Conservation (phyloP, 345 rosid species). For the Linum lewisii region DNA sequence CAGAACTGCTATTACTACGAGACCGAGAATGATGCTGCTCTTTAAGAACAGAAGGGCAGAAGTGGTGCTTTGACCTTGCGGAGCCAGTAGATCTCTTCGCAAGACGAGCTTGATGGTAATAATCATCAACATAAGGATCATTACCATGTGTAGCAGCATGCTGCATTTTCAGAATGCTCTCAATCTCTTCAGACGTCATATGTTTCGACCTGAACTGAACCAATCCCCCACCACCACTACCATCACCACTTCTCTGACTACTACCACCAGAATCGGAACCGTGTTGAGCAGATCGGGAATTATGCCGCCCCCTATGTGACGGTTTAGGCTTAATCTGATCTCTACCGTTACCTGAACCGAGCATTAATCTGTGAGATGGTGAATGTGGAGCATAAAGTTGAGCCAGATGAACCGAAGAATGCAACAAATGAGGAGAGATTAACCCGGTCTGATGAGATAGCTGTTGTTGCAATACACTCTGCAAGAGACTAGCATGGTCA, state of each 20-base stretch:
- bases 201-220: constrained; percentile 75
- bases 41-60: constrained; percentile 74
- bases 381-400: constrained; percentile 52
- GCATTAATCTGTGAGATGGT: constrained; percentile 45
- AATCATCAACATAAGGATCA: constrained; percentile 84
- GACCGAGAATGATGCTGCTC: constrained; percentile 67
- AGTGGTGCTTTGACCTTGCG: constrained; percentile 41
- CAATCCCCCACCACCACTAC: constrained; percentile 32
- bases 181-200: constrained; percentile 93
- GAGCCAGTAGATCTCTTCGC: constrained; percentile 52
- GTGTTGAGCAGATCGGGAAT: constrained; percentile 55
- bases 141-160: constrained; percentile 70
- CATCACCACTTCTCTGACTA: constrained; percentile 72
- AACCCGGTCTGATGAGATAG: constrained; percentile 55
- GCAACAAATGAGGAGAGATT: constrained; percentile 46
- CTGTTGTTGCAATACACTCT: constrained; percentile 58
- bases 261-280: constrained; percentile 46
- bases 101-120: constrained; percentile 91
- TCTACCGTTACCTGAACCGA: constrained; percentile 43
- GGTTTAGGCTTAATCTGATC: constrained; percentile 56
- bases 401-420: constrained; percentile 60
- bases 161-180: constrained; percentile 95
- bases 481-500: constrained; percentile 57
- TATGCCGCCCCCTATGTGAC: constrained; percentile 56
- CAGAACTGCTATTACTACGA: constrained; percentile 42